phyloP scores from a whole-genome alignment of 257 asterid species.

The Phtheirospermum japonicum region DNA sequence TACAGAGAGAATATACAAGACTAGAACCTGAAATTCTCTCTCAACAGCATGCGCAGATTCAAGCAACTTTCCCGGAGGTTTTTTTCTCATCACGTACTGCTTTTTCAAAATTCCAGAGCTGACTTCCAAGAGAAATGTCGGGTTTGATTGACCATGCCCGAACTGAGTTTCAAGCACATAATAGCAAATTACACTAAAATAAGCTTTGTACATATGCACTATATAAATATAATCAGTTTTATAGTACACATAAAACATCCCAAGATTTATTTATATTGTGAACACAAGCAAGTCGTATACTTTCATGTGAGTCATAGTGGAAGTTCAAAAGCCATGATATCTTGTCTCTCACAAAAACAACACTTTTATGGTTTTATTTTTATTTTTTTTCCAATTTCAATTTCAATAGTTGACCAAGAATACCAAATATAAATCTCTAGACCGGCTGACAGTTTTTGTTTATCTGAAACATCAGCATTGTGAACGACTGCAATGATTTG shows the following conservation, averaged over 20 bases:
- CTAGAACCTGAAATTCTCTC: slow-evolving; percentile 81
- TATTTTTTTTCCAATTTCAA: background rate
- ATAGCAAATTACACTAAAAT: background rate
- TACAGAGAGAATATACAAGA: slow-evolving; percentile 16
- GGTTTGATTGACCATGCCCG: slow-evolving; percentile 97
- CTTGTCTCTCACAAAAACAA: background rate
- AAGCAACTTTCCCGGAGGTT: slow-evolving; percentile 81
- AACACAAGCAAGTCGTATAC: background rate
- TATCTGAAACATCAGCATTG: background rate
- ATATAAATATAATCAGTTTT: background rate
- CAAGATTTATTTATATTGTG: background rate
- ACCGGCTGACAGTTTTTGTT: background rate
- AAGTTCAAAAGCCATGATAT: no score
- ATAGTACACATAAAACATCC: slow-evolving; percentile 2
- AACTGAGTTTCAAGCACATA: slow-evolving; percentile 46
- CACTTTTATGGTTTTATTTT: background rate
- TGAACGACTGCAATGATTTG: background rate
- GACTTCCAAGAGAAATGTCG: slow-evolving; percentile 84
- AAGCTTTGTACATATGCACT: slow-evolving; percentile 2
- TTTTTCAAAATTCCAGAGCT: slow-evolving; percentile 51
- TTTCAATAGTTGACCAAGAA: background rate
- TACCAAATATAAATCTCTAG: no score
- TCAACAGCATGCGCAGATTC: slow-evolving; percentile 95
- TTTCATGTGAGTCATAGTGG: no score
- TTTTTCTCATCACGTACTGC: slow-evolving; percentile 82